A percentile compares a stretch with the other conserved stretches of the same genome.
Evolutionary conservation across 202 grass and related monocot species (phyloP).

Genomic region (Saccharum hybrid): DNA sequence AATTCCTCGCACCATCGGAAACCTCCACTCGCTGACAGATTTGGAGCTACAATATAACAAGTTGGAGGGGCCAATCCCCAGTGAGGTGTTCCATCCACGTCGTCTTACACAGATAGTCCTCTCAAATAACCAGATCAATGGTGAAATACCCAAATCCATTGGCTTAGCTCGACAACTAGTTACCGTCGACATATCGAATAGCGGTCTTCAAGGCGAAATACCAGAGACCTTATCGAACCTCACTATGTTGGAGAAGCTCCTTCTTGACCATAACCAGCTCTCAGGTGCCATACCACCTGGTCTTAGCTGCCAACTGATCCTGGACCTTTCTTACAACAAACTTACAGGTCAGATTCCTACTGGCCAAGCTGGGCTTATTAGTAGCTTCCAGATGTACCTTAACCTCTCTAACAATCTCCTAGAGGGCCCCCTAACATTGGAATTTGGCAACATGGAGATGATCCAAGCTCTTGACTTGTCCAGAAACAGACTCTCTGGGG

Average conservation of each 20-base stretch:
- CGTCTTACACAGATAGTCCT: conserved; percentile 53
- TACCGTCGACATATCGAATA: conserved; percentile 54
- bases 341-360: conserved; percentile 57
- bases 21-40: conserved; percentile 51
- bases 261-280: conserved; percentile 68
- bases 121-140: conserved; percentile 56
- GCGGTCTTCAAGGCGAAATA: conserved; percentile 48
- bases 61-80: conserved; percentile 65
- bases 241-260: conserved; percentile 44
- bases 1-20: conserved; percentile 62
- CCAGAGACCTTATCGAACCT: conserved; percentile 58
- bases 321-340: conserved; percentile 75
- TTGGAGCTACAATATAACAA: conserved; percentile 52
- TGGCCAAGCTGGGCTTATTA: conserved; percentile 20
- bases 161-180: conserved; percentile 40
- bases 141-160: conserved; percentile 60
- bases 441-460: conserved; percentile 61
- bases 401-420: conserved; percentile 74
- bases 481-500: conserved; percentile 49
- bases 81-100: conserved; percentile 50
- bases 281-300: conserved; percentile 66
- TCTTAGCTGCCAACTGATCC: conserved; percentile 45
- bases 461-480: conserved; percentile 54
- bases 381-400: conserved; percentile 50
- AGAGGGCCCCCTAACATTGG: conserved; percentile 50